A percentile compares a stretch with the other conserved stretches of the same genome.
These are phyloP conservation scores for Iodosphaeria phyllophila DNA, from an alignment of 2,329 filamentous ascomycete species.

Conservation along the genomic window DNA sequence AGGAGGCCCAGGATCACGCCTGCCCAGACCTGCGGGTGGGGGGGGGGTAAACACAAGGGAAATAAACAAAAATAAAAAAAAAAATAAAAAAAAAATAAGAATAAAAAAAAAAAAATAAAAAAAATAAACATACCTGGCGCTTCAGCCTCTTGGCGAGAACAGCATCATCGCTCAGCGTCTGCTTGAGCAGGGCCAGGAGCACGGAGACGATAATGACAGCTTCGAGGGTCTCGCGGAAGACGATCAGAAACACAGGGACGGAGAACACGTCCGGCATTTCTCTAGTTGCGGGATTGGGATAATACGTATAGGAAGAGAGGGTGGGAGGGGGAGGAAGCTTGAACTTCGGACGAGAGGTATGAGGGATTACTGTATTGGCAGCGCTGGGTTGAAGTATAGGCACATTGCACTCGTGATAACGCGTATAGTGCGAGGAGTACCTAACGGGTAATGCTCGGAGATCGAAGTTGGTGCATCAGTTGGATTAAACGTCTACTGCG, in stretches of 20 bases:
- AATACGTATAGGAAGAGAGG: not conserved
- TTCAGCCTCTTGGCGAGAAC: constrained; percentile 52
- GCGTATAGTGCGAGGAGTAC: too few relatives aligned
- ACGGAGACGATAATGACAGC: constrained; percentile 73
- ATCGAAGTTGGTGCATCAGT: too few relatives aligned
- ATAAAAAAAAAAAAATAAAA: too few relatives aligned
- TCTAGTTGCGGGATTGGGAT: not conserved
- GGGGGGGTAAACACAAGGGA: too few relatives aligned
- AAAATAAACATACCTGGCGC: constrained; percentile 34
- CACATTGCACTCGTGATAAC: too few relatives aligned
- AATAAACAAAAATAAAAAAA: too few relatives aligned
- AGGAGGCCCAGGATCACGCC: constrained; percentile 43
- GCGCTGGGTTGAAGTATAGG: too few relatives aligned
- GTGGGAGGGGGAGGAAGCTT: not conserved
- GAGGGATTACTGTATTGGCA: too few relatives aligned
- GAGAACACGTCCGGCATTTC: constrained; percentile 9
- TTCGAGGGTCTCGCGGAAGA: constrained; percentile 72
- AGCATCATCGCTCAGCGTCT: constrained; percentile 46
- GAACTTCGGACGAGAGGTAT: not conserved
- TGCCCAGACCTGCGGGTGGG: constrained; percentile 34
- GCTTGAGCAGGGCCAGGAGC: constrained; percentile 70
- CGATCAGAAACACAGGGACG: constrained; percentile 57
- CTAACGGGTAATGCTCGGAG: too few relatives aligned
- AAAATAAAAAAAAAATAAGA: too few relatives aligned
- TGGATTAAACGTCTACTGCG: too few relatives aligned